A percentile compares a stretch with the other conserved stretches of the same genome.
Evolutionary conservation across 306 rosid species (phyloP).

Genomic region (Citrullus mucosospermus): DNA sequence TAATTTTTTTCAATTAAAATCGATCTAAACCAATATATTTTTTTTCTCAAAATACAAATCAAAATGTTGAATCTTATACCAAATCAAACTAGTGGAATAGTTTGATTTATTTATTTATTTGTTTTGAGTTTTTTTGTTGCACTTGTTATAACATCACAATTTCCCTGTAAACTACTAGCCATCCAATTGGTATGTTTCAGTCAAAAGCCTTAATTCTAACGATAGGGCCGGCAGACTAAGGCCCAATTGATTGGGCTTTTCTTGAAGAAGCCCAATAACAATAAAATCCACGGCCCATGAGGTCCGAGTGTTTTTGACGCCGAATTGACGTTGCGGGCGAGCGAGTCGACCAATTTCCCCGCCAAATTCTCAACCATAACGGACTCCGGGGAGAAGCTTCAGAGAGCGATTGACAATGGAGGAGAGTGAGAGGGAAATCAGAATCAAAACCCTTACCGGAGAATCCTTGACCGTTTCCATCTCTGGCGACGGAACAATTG

Average conservation of each 20-base stretch:
- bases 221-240: too few species aligned
- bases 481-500: conserved; percentile 27
- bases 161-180: too few species aligned
- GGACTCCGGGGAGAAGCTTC: not conserved
- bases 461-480: conserved; percentile 38
- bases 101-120: too few species aligned
- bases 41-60: too few species aligned
- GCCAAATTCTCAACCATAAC: not conserved
- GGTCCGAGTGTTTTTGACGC: not conserved
- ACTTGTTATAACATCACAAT: too few species aligned
- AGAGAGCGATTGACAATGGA: conserved; percentile 11
- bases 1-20: too few species aligned
- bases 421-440: conserved; percentile 25
- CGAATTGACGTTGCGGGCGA: not conserved
- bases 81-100: too few species aligned
- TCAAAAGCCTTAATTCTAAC: too few species aligned
- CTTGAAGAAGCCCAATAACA: not conserved
- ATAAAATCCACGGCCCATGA: not conserved
- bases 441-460: conserved; percentile 53
- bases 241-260: not conserved
- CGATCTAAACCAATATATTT: too few species aligned
- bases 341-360: not conserved
- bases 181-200: too few species aligned
- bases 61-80: too few species aligned
- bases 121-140: too few species aligned